A percentile compares a stretch with the other conserved stretches of the same genome.
phyloP scores from a whole-genome alignment of 306 rosid genomes.

The Herpetospermum pedunculosum region DNA sequence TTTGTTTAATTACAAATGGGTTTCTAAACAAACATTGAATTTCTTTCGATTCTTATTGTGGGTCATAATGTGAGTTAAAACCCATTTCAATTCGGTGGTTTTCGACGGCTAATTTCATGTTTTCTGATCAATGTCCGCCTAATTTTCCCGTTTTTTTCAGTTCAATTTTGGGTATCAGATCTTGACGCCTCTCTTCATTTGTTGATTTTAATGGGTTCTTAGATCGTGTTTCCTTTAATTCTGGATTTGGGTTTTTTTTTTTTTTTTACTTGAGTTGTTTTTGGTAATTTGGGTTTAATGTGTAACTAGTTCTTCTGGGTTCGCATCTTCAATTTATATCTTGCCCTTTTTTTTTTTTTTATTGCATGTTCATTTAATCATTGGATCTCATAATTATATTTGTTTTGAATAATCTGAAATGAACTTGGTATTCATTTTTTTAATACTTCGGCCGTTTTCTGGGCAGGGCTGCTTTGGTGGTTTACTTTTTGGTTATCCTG shows the following conservation, averaged over 20 bases:
- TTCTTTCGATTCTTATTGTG: neutral
- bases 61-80: neutral
- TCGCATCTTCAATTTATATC: neutral
- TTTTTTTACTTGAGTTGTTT: neutral
- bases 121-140: conserved; percentile 14
- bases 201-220: neutral
- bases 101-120: neutral
- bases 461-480: neutral
- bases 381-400: neutral
- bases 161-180: neutral
- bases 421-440: neutral
- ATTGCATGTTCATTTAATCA: neutral
- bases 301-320: neutral
- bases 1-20: conserved; percentile 1
- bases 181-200: neutral
- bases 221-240: neutral
- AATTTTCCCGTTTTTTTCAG: neutral
- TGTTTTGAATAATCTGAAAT: neutral
- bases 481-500: neutral
- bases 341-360: too few relatives aligned
- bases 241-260: neutral
- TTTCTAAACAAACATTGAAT: neutral
- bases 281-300: neutral
- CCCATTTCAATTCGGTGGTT: neutral
- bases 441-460: neutral